These are phyloP conservation scores for Fusarium sp. DNA, from an alignment of 2,329 filamentous ascomycete genomes.

Conservation along the genomic window DNA sequence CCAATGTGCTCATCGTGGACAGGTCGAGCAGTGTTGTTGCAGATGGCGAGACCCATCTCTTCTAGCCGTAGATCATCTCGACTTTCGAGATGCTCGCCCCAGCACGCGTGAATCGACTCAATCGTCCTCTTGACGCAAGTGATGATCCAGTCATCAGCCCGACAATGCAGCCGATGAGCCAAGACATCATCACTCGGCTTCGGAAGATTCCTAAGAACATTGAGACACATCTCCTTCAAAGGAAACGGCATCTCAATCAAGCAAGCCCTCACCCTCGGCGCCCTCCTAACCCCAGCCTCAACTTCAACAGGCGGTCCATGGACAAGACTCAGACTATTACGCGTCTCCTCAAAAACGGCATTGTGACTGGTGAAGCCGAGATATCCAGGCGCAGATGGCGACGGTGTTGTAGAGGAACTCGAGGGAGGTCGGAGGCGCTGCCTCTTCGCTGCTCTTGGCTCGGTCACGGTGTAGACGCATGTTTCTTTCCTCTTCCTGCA, in stretches of 20 bases:
- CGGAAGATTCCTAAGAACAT: conserved; percentile 53
- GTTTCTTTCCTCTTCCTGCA: conserved; percentile 52
- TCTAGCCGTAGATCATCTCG: conserved; percentile 48
- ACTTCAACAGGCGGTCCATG: conserved; percentile 36
- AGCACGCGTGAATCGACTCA: conserved; percentile 48
- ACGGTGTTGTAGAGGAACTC: conserved; percentile 30
- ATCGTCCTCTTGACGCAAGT: conserved; percentile 46
- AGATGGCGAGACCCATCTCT: conserved; percentile 51
- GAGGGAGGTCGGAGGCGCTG: conserved; percentile 21
- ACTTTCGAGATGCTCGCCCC: conserved; percentile 44
- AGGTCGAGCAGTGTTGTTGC: conserved; percentile 52
- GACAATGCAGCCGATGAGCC: conserved; percentile 35
- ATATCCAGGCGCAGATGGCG: conserved; percentile 50
- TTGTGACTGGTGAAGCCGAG: conserved; percentile 60
- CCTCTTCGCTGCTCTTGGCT: conserved; percentile 32
- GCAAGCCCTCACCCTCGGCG: conserved; percentile 12
- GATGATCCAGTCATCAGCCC: conserved; percentile 50
- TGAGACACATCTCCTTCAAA: conserved; percentile 53
- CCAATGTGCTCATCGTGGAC: conserved; percentile 51
- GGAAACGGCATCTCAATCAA: conserved; percentile 39
- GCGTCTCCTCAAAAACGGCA: conserved; percentile 56
- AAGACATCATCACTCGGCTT: conserved; percentile 31
- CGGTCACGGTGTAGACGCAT: conserved; percentile 52
- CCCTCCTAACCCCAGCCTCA: conserved; percentile 14
- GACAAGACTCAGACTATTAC: conserved; percentile 52